Conservation (phyloP, 352 stramenopile species). For the Globisporangium emineosum region DNA sequence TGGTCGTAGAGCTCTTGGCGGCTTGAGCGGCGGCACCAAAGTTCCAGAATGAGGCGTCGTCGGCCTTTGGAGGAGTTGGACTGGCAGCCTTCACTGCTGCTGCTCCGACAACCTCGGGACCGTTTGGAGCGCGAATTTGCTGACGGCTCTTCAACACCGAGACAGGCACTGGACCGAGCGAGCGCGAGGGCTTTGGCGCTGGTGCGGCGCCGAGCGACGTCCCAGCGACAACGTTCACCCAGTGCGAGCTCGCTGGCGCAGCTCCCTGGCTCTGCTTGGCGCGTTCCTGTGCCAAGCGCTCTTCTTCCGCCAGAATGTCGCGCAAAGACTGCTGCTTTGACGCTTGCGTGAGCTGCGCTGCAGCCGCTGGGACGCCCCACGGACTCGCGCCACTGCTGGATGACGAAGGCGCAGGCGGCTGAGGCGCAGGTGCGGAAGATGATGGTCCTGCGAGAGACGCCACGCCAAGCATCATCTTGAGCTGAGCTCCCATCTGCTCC, state of each 20-base stretch:
- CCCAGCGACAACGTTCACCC: conserved; percentile 83
- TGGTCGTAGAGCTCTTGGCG: conserved; percentile 17
- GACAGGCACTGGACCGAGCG: conserved; percentile 67
- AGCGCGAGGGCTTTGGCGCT: conserved; percentile 50
- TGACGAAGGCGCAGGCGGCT: conserved; percentile 7
- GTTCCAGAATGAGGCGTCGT: conserved; percentile 85
- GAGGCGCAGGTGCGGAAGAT: conserved; percentile 7
- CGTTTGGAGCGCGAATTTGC: conserved; percentile 44
- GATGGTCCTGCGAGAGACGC: conserved; percentile 24
- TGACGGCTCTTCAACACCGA: conserved; percentile 81
- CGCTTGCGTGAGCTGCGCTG: conserved; percentile 23
- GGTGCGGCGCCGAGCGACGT: conserved; percentile 36
- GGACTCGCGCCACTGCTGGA: conserved; percentile 13
- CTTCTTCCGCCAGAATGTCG: conserved; percentile 81
- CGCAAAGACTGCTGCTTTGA: conserved; percentile 60
- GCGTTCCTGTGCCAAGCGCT: conserved; percentile 67
- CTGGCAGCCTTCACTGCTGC: conserved; percentile 20
- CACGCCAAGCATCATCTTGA: conserved; percentile 89
- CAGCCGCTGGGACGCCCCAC: conserved; percentile 42
- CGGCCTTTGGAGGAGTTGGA: conserved; percentile 37
- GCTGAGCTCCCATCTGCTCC: conserved; percentile 76
- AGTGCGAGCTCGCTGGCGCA: conserved; percentile 54
- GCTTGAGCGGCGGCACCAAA: conserved; percentile 53
- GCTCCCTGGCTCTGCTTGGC: conserved; percentile 41
- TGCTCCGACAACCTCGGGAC: conserved; percentile 13